Percentiles rank a stretch among this genome's conserved stretches.
Conservation (phyloP, 208 protist genomes). For the Trypanosomatidae sp. region DNA sequence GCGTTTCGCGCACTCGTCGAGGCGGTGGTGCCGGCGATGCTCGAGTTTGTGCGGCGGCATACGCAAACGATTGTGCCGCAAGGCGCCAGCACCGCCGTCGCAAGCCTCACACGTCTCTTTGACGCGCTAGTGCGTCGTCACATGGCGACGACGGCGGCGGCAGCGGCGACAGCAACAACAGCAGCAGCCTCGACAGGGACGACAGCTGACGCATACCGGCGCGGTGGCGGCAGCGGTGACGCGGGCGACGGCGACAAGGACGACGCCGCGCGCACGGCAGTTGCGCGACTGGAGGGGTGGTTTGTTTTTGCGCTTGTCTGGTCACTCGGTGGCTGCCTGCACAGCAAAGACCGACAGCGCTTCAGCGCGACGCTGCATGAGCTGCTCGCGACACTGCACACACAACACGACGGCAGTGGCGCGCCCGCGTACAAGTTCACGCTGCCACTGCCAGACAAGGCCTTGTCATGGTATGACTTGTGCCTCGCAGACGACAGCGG, state of each 20-base stretch:
- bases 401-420: neutral
- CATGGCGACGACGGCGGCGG: constrained; percentile 11
- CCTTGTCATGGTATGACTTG: constrained; percentile 79
- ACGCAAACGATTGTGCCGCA: constrained; percentile 69
- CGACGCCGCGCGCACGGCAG: constrained; percentile 26
- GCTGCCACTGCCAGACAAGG: constrained; percentile 54
- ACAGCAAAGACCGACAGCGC: constrained; percentile 42
- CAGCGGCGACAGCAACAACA: constrained; percentile 5
- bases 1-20: constrained; percentile 36
- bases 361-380: constrained; percentile 80
- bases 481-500: constrained; percentile 53
- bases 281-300: constrained; percentile 79
- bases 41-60: constrained; percentile 73
- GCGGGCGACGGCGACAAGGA: constrained; percentile 8
- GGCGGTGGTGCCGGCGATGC: constrained; percentile 54
- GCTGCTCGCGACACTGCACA: constrained; percentile 13
- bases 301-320: constrained; percentile 91
- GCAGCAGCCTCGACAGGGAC: constrained; percentile 6
- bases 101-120: constrained; percentile 77
- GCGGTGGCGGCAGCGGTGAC: neutral
- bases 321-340: constrained; percentile 87
- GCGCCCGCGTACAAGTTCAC: constrained; percentile 44
- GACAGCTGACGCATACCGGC: neutral
- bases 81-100: constrained; percentile 52
- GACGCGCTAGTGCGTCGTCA: constrained; percentile 34